Percentiles rank a stretch among this genome's conserved stretches.
phyloP scores from a whole-genome alignment of 768 basidiomycete genomes.

The Phanerochaete sordida region DNA sequence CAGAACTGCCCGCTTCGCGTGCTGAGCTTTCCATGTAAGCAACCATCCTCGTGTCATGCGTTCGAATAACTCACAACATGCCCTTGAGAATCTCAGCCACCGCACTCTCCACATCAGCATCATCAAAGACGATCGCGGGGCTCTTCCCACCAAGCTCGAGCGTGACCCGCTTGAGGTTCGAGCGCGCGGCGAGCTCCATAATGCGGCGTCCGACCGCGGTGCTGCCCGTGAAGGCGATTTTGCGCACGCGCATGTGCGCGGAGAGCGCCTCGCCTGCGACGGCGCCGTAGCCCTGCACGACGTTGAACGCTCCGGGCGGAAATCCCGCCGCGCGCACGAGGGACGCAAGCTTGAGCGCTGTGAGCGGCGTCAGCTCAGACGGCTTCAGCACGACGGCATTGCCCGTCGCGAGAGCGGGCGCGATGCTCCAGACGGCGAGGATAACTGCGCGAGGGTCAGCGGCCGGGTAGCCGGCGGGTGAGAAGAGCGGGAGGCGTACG shows the following conservation, averaged over 20 bases:
- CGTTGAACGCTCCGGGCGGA: conserved; percentile 77
- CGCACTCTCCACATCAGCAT: conserved; percentile 68
- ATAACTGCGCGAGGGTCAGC: conserved; percentile 26
- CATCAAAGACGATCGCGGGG: conserved; percentile 67
- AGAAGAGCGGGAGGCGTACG: conserved; percentile 27
- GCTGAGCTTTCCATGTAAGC: not conserved
- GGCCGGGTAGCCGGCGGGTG: not conserved
- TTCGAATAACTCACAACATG: conserved; percentile 51
- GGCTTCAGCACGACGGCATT: conserved; percentile 70
- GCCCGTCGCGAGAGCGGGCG: conserved; percentile 63
- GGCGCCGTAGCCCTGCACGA: conserved; percentile 70
- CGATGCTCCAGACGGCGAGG: conserved; percentile 68
- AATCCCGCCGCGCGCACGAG: conserved; percentile 64
- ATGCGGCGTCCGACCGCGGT: conserved; percentile 78
- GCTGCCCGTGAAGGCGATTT: conserved; percentile 80
- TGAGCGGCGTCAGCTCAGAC: conserved; percentile 73
- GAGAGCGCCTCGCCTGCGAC: conserved; percentile 69
- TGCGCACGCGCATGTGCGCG: conserved; percentile 59
- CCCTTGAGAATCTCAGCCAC: conserved; percentile 68
- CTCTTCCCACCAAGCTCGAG: conserved; percentile 84
- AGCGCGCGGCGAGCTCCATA: conserved; percentile 72
- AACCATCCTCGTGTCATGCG: not conserved
- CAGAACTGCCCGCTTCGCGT: conserved; percentile 34
- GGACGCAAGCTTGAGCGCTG: conserved; percentile 47
- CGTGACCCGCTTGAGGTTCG: conserved; percentile 81